Evolutionary conservation across 768 basidiomycete genomes (phyloP).

Genomic region (Hypholoma sublateritium): DNA sequence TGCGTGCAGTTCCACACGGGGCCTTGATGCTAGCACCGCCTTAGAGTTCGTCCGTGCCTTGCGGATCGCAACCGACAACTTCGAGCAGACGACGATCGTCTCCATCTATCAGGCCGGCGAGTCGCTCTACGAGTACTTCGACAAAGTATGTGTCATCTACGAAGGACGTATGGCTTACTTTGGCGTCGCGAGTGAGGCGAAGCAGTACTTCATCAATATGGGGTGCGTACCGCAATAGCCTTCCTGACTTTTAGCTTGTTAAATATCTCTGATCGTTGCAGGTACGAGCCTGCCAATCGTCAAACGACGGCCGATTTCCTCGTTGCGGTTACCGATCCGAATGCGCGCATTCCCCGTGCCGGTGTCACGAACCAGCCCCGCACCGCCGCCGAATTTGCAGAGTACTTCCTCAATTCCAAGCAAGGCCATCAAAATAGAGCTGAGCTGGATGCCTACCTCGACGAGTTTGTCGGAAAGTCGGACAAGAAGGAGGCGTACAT

Average conservation of each 20-base stretch:
- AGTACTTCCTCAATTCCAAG: conserved; percentile 41
- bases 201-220: conserved; percentile 71
- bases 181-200: conserved; percentile 63
- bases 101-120: conserved; percentile 87
- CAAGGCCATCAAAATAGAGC: conserved; percentile 39
- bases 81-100: conserved; percentile 62
- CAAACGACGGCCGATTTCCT: conserved; percentile 70
- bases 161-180: conserved; percentile 76
- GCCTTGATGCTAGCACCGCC: conserved; percentile 69
- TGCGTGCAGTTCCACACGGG: conserved; percentile 56
- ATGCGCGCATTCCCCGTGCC: conserved; percentile 49
- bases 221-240: conserved; percentile 24
- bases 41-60: conserved; percentile 71
- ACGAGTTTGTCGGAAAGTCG: conserved; percentile 42
- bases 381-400: conserved; percentile 58
- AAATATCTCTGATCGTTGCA: conserved; percentile 5
- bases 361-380: conserved; percentile 46
- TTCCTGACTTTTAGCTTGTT: background rate
- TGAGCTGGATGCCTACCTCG: conserved; percentile 46
- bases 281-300: conserved; percentile 58
- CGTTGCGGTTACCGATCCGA: conserved; percentile 60
- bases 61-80: conserved; percentile 60
- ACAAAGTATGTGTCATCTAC: conserved; percentile 80
- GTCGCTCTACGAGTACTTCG: conserved; percentile 61
- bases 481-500: conserved; percentile 43